Base-by-base conservation (phyloP, 2,329 filamentous ascomycete species). In the Dryadomyces quercivorus region DNA sequence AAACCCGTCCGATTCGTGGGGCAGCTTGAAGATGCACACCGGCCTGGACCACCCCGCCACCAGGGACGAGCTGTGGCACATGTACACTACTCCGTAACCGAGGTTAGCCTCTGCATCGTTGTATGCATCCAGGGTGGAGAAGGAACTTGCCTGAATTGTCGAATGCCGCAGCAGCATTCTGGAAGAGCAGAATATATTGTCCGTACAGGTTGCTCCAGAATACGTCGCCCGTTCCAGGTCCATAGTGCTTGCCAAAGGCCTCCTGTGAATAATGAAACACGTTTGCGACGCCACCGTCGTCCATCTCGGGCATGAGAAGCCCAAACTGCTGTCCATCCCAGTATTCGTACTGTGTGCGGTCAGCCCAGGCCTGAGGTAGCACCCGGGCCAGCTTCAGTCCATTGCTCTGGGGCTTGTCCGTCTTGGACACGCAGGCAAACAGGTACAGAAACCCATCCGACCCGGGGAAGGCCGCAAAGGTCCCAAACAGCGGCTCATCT, bases 351-450 rank as follows among this genome's bases (percentile, higher is more conserved):
- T 54, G 50, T 15, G 15, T 1, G 16, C 59, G 56, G 40, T 59
- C 51, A 3, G 53, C 57, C 34, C 45, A 55, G n/a, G 36, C 42
- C 6, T 42, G 18, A 16, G 36, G 43, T 13, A 21, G 45, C n/a
- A 59, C 55, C 13, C 59, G 57, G 18, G 59, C 59, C 45, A 60
- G 59, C 50, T 59, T 59, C 26, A 60, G 57, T 8, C 59, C 59
- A 50, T 60, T 60, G 56, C 55, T 59, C 15, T 12, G 6, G 26
- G 55, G 51, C n/a, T 22, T 20, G 42, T 16, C 36, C 16, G 56
- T 45, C 38, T 58, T 56, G 21, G 53, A 53, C n/a, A 60, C 50
- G 31, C 59, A 56, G 10, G 51, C 59, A 59, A 60, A 60, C 16
- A 59, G 50, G 48, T 60, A 60, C 26, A 60, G 53, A 36, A 54